phyloP scores from a whole-genome alignment of 1,284 basidiomycete species.

The Fomitopsis pinicola region DNA sequence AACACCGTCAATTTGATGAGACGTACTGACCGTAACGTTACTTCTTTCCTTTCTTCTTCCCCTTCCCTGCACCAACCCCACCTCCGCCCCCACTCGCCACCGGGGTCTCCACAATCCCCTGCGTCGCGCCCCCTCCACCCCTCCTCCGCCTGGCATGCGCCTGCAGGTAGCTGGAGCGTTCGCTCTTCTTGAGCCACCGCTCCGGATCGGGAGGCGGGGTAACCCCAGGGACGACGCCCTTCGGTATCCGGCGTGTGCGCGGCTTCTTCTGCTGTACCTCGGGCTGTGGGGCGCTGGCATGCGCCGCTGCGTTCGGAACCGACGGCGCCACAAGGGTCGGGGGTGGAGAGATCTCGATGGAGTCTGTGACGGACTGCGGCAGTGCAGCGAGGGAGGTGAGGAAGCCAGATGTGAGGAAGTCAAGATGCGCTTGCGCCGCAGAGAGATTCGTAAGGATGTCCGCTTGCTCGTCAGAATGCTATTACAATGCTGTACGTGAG shows the following conservation, averaged over 20 bases:
- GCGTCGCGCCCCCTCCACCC: slow-evolving; percentile 61
- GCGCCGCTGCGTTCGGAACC: slow-evolving; percentile 30
- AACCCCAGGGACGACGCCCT: slow-evolving; percentile 67
- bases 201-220: slow-evolving; percentile 78
- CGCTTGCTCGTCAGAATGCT: slow-evolving; percentile 83
- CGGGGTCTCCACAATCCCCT: slow-evolving; percentile 43
- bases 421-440: slow-evolving; percentile 74
- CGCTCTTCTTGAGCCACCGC: slow-evolving; percentile 79
- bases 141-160: slow-evolving; percentile 47
- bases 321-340: slow-evolving; percentile 31
- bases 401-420: slow-evolving; percentile 74
- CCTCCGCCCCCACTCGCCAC: slow-evolving; percentile 30
- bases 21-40: neutral
- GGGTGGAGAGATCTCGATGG: slow-evolving; percentile 60
- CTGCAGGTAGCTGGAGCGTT: slow-evolving; percentile 52
- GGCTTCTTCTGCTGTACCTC: slow-evolving; percentile 36
- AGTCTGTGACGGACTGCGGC: slow-evolving; percentile 42
- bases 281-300: slow-evolving; percentile 16
- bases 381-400: slow-evolving; percentile 57
- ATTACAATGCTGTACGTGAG: slow-evolving; percentile 2
- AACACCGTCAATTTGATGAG: neutral
- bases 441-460: slow-evolving; percentile 82
- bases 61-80: slow-evolving; percentile 35
- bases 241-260: slow-evolving; percentile 63
- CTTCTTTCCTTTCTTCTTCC: slow-evolving; percentile 39